Conservation (phyloP, 352 stramenopile genomes). For the Phytopythium mirpurense region DNA sequence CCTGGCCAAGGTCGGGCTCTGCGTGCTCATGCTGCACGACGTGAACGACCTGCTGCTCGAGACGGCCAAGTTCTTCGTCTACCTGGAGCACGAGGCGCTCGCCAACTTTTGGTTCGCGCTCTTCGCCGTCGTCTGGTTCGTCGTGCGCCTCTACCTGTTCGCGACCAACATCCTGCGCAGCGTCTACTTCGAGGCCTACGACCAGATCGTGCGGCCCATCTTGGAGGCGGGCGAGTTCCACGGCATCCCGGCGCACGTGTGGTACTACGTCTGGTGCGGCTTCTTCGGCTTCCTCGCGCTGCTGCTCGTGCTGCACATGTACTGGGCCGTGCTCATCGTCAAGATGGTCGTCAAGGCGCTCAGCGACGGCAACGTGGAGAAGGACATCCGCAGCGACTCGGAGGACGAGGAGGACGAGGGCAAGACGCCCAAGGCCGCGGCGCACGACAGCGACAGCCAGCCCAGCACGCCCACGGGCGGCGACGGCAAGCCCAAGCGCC, state of each 20-base stretch:
- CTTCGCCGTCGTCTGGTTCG: constrained; percentile 69
- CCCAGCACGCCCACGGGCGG: constrained; percentile 6
- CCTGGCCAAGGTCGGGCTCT: constrained; percentile 62
- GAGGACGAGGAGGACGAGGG: constrained; percentile 43
- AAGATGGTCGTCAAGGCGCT: constrained; percentile 71
- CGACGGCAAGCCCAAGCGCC: constrained; percentile 40
- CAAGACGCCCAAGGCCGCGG: constrained; percentile 1
- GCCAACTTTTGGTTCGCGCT: constrained; percentile 66
- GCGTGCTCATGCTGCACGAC: constrained; percentile 82
- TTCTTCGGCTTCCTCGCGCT: constrained; percentile 57
- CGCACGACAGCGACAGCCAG: constrained; percentile 13
- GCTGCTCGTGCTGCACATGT: constrained; percentile 63
- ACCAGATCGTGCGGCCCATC: constrained; percentile 46
- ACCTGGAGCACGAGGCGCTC: constrained; percentile 57
- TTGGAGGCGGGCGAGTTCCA: constrained; percentile 29
- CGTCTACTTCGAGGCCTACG: constrained; percentile 44
- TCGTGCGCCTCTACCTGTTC: constrained; percentile 68
- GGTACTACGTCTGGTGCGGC: constrained; percentile 51
- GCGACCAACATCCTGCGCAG: constrained; percentile 71
- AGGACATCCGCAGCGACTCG: constrained; percentile 79
- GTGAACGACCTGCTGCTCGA: constrained; percentile 74
- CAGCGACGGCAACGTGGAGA: constrained; percentile 62
- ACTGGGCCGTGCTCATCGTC: constrained; percentile 73
- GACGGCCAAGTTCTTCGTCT: constrained; percentile 79
- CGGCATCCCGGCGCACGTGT: constrained; percentile 31